Conservation (phyloP, 2,329 filamentous ascomycete species). For the Venturia aucupariae region DNA sequence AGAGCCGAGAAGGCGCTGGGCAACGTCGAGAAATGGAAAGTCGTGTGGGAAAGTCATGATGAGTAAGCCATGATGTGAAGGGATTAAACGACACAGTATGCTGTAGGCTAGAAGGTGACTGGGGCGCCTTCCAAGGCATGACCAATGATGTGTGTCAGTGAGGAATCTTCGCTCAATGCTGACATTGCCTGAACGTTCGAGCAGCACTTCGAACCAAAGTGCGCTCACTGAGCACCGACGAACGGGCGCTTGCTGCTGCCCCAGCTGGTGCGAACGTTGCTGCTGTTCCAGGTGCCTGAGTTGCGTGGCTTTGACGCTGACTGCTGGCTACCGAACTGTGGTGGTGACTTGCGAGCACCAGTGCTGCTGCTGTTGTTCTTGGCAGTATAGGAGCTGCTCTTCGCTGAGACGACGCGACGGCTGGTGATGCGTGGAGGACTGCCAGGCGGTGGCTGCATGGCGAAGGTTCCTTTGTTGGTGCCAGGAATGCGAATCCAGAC, state of each 20-base stretch:
- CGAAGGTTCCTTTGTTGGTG: background rate
- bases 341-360: background rate
- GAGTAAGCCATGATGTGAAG: conserved; percentile 2
- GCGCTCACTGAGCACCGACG: conserved; percentile 1
- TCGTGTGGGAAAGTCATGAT: background rate
- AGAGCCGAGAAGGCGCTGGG: background rate
- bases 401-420: background rate
- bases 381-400: background rate
- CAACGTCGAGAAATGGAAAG: background rate
- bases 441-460: background rate
- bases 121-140: background rate
- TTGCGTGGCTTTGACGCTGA: background rate
- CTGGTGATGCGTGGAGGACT: background rate
- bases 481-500: conserved; percentile 3
- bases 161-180: background rate
- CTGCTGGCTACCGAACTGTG: background rate
- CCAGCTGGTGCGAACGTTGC: background rate
- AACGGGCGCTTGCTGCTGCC: background rate
- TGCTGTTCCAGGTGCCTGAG: background rate
- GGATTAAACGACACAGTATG: background rate
- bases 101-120: background rate
- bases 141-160: background rate
- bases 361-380: background rate
- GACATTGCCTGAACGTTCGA: background rate
- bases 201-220: background rate